A percentile compares a stretch with the other conserved stretches of the same genome.
Conservation (phyloP, 306 rosid genomes). For the Lotus japonicus region DNA sequence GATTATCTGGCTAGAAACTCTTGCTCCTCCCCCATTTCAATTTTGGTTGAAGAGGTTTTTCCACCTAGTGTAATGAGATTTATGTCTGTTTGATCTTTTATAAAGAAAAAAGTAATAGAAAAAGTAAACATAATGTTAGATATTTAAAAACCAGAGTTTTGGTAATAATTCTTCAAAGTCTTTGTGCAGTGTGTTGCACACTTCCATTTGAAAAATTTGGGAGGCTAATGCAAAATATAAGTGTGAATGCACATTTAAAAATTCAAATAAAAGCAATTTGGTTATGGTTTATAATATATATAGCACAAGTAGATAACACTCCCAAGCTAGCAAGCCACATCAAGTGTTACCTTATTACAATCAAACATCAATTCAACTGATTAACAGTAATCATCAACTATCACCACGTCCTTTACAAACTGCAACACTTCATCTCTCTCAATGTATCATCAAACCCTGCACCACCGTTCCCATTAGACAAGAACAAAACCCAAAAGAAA, state of each 20-base stretch:
- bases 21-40: too few species aligned
- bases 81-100: too few species aligned
- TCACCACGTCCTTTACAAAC: background rate
- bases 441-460: conserved; percentile 37
- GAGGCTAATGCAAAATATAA: background rate
- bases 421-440: background rate
- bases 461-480: conserved; percentile 13
- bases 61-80: too few species aligned
- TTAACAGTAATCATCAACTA: background rate
- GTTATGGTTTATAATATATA: too few species aligned
- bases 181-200: background rate
- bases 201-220: background rate
- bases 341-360: background rate
- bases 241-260: background rate
- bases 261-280: background rate
- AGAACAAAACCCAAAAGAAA: too few species aligned
- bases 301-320: too few species aligned
- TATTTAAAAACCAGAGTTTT: too few species aligned
- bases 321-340: too few species aligned
- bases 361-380: background rate
- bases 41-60: too few species aligned
- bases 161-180: background rate
- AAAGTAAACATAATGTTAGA: too few species aligned
- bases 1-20: too few species aligned
- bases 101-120: too few species aligned